A percentile compares a stretch with the other conserved stretches of the same genome.
phyloP scores from a whole-genome alignment of 306 rosid species.

The Vigna unguiculata region DNA sequence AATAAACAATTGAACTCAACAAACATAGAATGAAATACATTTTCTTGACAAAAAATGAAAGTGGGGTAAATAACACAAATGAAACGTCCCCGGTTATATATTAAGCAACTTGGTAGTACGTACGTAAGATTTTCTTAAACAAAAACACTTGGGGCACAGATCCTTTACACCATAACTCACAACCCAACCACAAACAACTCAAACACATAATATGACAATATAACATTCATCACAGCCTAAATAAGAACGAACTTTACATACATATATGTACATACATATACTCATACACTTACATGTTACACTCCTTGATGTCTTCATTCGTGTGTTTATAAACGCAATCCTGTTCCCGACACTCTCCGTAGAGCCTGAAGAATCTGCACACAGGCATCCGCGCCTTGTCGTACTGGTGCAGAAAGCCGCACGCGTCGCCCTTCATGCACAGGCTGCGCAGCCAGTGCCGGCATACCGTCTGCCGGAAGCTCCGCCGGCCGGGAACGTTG shows the following conservation, averaged over 20 bases:
- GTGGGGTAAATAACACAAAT: slow-evolving; percentile 15
- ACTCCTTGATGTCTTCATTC: slow-evolving; percentile 97
- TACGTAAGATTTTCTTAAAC: not conserved
- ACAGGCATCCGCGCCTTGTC: slow-evolving; percentile 98
- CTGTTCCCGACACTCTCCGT: slow-evolving; percentile 98
- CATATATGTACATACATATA: not conserved
- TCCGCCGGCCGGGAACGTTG: slow-evolving; percentile 63
- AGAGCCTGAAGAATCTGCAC: slow-evolving; percentile 86
- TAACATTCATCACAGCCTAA: slow-evolving; percentile 12
- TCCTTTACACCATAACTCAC: slow-evolving; percentile 1
- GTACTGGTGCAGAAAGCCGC: slow-evolving; percentile 96
- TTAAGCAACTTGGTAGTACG: not conserved
- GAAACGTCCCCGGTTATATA: slow-evolving; percentile 21
- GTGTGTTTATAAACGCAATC: slow-evolving; percentile 98
- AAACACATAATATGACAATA: not conserved
- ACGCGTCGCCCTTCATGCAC: slow-evolving; percentile 98
- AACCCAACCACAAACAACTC: slow-evolving; percentile 10
- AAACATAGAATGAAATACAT: slow-evolving; percentile 11
- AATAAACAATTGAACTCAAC: slow-evolving; percentile 24
- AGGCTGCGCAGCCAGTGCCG: slow-evolving; percentile 96
- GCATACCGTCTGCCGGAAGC: slow-evolving; percentile 98
- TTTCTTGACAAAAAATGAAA: not conserved
- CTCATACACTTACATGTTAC: slow-evolving; percentile 80
- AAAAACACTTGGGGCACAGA: not conserved
- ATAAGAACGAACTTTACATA: not conserved